Evolutionary conservation across 306 rosid genomes (phyloP).

Genomic region (Trifolium subterraneum): DNA sequence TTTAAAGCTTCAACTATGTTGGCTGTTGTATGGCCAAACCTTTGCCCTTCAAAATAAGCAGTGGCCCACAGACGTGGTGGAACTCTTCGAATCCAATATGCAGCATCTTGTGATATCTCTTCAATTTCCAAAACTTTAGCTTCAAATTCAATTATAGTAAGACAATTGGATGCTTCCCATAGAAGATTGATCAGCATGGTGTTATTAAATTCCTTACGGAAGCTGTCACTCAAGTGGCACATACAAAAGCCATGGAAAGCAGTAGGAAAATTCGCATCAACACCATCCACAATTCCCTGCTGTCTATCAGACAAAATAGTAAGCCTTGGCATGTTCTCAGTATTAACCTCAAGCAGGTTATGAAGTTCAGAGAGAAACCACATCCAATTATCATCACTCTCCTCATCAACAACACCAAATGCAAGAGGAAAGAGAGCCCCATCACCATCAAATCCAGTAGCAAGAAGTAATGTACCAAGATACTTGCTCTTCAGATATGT

Average conservation of each 20-base stretch:
- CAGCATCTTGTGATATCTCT: slow-evolving; percentile 73
- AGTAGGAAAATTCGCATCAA: slow-evolving; percentile 72
- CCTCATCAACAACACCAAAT: slow-evolving; percentile 79
- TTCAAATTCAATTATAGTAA: slow-evolving; percentile 67
- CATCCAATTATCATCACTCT: slow-evolving; percentile 75
- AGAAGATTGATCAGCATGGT: slow-evolving; percentile 58
- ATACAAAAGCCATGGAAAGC: slow-evolving; percentile 84
- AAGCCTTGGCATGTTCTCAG: slow-evolving; percentile 85
- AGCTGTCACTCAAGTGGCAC: slow-evolving; percentile 72
- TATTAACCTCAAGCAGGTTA: slow-evolving; percentile 65
- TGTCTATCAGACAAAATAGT: slow-evolving; percentile 74
- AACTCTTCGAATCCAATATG: slow-evolving; percentile 66
- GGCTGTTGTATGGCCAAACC: slow-evolving; percentile 71
- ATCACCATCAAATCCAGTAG: slow-evolving; percentile 74
- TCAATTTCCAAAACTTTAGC: slow-evolving; percentile 68
- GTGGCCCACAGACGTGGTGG: slow-evolving; percentile 81
- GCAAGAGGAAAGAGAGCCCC: slow-evolving; percentile 77
- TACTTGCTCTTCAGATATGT: slow-evolving; percentile 62
- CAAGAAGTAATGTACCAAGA: slow-evolving; percentile 72
- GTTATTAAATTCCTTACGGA: slow-evolving; percentile 68
- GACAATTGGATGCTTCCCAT: slow-evolving; percentile 77
- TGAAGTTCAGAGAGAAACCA: slow-evolving; percentile 41
- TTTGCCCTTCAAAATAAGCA: slow-evolving; percentile 74
- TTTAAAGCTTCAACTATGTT: slow-evolving; percentile 62
- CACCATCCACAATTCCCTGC: slow-evolving; percentile 68